Percentiles rank a stretch among this genome's conserved stretches.
phyloP scores from a whole-genome alignment of 2,329 filamentous ascomycete species.

The Rugonectria rugulosa region DNA sequence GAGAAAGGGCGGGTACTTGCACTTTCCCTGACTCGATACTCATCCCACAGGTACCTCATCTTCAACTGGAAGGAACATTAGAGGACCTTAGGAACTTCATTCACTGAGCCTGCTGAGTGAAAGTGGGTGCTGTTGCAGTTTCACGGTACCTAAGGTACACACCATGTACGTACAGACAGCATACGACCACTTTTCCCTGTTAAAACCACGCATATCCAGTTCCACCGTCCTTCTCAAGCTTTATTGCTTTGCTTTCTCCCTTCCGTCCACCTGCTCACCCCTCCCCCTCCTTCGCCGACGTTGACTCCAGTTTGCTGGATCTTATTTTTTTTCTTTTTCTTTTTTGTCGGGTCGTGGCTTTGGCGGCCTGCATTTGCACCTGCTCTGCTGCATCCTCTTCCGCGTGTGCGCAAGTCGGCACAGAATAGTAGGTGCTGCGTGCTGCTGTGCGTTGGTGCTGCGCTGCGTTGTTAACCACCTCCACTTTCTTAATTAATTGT shows the following conservation, averaged over 20 bases:
- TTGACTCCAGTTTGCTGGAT: neutral
- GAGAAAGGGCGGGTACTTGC: slow-evolving; percentile 1
- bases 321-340: neutral
- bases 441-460: slow-evolving; percentile 2
- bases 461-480: slow-evolving; percentile 12
- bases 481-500: neutral
- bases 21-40: neutral
- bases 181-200: slow-evolving; percentile 27
- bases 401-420: neutral
- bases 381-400: neutral
- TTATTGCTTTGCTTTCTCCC: neutral
- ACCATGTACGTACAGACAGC: slow-evolving; percentile 1
- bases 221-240: slow-evolving; percentile 20
- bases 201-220: slow-evolving; percentile 26
- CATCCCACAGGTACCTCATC: neutral
- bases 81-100: too few species aligned
- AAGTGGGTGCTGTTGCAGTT: slow-evolving; percentile 17
- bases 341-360: slow-evolving; percentile 4
- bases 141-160: too few species aligned
- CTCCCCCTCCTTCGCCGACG: slow-evolving; percentile 5
- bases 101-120: neutral
- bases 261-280: neutral
- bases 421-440: neutral
- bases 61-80: too few species aligned
- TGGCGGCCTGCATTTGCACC: slow-evolving; percentile 11